Percentiles rank a stretch among this genome's conserved stretches.
Conservation (phyloP, 345 rosid species). For the Reutealis trisperma region DNA sequence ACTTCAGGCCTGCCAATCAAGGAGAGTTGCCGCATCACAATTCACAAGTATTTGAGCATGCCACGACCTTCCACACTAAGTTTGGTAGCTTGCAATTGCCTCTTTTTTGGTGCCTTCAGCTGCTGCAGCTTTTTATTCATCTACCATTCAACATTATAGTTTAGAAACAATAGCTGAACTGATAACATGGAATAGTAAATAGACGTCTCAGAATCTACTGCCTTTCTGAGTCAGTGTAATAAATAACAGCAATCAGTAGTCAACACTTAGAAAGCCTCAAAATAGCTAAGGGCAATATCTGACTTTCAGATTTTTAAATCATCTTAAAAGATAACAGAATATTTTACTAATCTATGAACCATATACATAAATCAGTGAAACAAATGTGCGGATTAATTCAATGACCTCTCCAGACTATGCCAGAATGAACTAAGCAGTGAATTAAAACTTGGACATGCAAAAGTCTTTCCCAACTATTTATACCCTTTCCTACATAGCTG, state of each 20-base stretch:
- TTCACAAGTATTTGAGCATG: slow-evolving; percentile 85
- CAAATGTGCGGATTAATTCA: neutral
- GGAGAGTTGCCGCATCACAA: neutral
- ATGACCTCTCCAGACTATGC: neutral
- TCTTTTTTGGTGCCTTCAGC: slow-evolving; percentile 94
- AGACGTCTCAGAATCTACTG: neutral
- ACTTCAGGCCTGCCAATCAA: neutral
- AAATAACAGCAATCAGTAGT: neutral
- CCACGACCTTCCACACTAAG: slow-evolving; percentile 98
- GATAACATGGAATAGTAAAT: neutral
- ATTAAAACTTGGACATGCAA: neutral
- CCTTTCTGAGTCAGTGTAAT: neutral
- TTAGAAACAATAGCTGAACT: slow-evolving; percentile 5
- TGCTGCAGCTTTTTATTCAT: slow-evolving; percentile 97
- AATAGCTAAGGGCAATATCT: neutral
- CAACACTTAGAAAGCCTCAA: neutral
- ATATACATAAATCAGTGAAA: neutral
- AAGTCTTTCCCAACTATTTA: neutral
- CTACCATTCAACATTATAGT: slow-evolving; percentile 34
- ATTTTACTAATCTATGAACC: no score
- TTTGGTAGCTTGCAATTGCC: slow-evolving; percentile 84
- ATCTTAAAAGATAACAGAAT: neutral
- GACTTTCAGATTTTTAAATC: neutral
- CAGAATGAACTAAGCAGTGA: neutral
- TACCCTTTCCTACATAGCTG: neutral